Evolutionary conservation across 1,284 basidiomycete species (phyloP).

Genomic region (Pascua sp.): DNA sequence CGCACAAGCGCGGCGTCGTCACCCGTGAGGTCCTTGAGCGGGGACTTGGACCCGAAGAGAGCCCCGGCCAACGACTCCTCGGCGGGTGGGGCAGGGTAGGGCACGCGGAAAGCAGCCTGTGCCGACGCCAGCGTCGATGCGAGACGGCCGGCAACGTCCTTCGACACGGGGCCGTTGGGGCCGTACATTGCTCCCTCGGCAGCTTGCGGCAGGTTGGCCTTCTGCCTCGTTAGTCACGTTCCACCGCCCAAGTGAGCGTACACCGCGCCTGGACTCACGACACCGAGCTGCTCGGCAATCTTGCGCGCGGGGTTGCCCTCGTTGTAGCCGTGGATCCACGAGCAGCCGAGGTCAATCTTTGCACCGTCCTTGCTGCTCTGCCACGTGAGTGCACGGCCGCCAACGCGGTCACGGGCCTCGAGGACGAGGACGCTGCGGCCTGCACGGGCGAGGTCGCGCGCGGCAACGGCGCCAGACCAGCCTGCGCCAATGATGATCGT

Average conservation of each 20-base stretch:
- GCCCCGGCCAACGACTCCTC: constrained; percentile 38
- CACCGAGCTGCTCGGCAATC: constrained; percentile 48
- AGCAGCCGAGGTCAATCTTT: constrained; percentile 53
- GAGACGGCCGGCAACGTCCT: constrained; percentile 20
- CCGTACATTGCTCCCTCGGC: constrained; percentile 39
- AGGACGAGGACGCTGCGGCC: constrained; percentile 51
- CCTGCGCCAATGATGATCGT: constrained; percentile 54
- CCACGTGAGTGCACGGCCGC: constrained; percentile 53
- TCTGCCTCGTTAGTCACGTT: not conserved
- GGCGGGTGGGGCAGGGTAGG: constrained; percentile 33
- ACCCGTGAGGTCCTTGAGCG: constrained; percentile 19
- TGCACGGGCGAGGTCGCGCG: constrained; percentile 46
- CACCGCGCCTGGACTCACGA: constrained; percentile 30
- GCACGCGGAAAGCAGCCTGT: constrained; percentile 31
- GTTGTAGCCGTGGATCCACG: constrained; percentile 54
- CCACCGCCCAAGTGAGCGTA: not conserved
- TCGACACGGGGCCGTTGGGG: constrained; percentile 33
- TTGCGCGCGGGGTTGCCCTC: constrained; percentile 52
- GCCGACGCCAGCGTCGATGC: constrained; percentile 34
- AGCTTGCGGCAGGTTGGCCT: constrained; percentile 40
- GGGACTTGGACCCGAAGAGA: constrained; percentile 42
- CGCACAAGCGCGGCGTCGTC: constrained; percentile 29
- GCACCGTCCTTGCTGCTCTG: constrained; percentile 23
- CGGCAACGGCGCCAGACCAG: constrained; percentile 53
- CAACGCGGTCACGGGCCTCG: constrained; percentile 53